A percentile compares a stretch with the other conserved stretches of the same genome.
These are phyloP conservation scores for Lactarius deliciosus DNA, from an alignment of 768 basidiomycete genomes.

Conservation along the genomic window DNA sequence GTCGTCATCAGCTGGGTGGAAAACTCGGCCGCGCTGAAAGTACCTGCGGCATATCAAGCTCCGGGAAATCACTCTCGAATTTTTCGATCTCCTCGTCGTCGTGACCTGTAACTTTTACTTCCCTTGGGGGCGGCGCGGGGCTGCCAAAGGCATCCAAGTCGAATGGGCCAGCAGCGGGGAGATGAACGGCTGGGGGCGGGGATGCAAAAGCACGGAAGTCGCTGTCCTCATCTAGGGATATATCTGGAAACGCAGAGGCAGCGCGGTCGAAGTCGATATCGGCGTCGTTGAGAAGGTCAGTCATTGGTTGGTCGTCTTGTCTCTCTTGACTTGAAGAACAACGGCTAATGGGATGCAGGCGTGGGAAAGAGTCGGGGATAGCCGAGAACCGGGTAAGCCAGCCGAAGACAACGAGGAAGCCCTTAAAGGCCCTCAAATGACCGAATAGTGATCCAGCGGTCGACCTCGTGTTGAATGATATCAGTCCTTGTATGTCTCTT, in stretches of 20 bases:
- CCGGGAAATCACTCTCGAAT: constrained; percentile 85
- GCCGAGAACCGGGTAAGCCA: background rate
- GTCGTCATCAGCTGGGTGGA: constrained; percentile 6
- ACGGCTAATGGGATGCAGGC: background rate
- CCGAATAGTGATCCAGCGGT: background rate
- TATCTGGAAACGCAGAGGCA: constrained; percentile 84
- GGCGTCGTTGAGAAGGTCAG: constrained; percentile 42
- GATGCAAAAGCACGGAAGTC: constrained; percentile 50
- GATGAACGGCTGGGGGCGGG: constrained; percentile 31
- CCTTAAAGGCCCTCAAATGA: constrained; percentile 13
- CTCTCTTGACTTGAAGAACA: background rate
- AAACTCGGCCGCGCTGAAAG: background rate
- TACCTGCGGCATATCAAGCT: constrained; percentile 57
- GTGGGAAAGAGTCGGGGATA: constrained; percentile 10
- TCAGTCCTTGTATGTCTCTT: constrained; percentile 20
- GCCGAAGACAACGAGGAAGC: background rate
- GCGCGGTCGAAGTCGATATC: constrained; percentile 81
- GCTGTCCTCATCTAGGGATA: constrained; percentile 65
- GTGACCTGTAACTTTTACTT: constrained; percentile 80
- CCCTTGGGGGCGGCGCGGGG: constrained; percentile 43
- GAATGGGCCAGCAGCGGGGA: constrained; percentile 44
- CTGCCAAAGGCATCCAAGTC: constrained; percentile 66
- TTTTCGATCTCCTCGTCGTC: constrained; percentile 69
- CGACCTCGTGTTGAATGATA: constrained; percentile 22
- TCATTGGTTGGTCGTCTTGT: constrained; percentile 30